Conservation (phyloP, 2,329 filamentous ascomycete species). For the Sporothrix globosa region DNA sequence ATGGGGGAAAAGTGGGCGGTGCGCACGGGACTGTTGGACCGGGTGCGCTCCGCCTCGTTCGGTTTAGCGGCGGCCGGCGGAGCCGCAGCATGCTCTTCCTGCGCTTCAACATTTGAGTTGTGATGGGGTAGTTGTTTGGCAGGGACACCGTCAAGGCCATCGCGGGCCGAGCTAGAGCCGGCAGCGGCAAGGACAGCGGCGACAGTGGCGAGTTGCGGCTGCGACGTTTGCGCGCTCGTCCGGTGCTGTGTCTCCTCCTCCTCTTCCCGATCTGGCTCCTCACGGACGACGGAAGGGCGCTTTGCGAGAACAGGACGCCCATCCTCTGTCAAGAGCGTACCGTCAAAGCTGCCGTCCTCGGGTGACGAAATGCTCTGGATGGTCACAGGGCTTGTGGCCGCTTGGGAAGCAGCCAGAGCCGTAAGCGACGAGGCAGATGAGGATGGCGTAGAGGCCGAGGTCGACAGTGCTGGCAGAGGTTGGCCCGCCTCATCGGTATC, state of each 20-base stretch:
- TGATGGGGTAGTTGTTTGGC: constrained; percentile 41
- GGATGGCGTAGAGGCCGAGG: constrained; percentile 29
- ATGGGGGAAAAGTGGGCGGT: constrained; percentile 68
- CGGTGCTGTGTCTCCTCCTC: constrained; percentile 35
- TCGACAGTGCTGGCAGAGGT: constrained; percentile 30
- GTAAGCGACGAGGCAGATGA: constrained; percentile 31
- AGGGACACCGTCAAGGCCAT: constrained; percentile 45
- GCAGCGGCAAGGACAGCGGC: constrained; percentile 18
- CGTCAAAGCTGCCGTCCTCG: constrained; percentile 13
- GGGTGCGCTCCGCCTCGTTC: constrained; percentile 43
- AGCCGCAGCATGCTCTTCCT: not conserved
- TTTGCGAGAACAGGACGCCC: constrained; percentile 32
- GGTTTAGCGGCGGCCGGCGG: not conserved
- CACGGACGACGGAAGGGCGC: constrained; percentile 48
- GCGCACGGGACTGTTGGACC: constrained; percentile 65
- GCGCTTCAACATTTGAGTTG: not conserved
- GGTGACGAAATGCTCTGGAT: constrained; percentile 13
- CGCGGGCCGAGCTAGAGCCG: constrained; percentile 37
- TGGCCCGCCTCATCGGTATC: constrained; percentile 7
- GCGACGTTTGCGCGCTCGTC: not conserved
- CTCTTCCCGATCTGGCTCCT: constrained; percentile 43
- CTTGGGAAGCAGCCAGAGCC: constrained; percentile 16
- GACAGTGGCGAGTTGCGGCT: not conserved
- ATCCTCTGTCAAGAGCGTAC: not conserved
- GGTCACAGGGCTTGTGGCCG: constrained; percentile 1